Base-by-base conservation (phyloP, 805 yeast genomes). In the Zygotorulaspora danielsina region DNA sequence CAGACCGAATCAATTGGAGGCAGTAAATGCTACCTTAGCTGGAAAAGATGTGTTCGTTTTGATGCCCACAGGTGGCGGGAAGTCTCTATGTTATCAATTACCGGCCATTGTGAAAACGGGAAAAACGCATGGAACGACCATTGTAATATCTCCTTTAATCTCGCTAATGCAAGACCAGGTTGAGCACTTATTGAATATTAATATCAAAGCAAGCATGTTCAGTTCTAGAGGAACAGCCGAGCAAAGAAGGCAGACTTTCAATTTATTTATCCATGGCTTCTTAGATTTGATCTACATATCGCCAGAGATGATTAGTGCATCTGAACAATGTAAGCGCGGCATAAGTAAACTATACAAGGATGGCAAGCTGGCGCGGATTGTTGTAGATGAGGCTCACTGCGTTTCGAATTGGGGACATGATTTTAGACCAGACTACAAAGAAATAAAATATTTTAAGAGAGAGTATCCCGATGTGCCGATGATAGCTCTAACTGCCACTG, bases 21-120 rank as follows among this genome's bases (percentile, higher is more conserved):
- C 97, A 0, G 76, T 93, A 5, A 78, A 81, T 52, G 81, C 95
- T 1, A 81, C 85, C 20, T 55, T 81, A 20, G 59, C 73, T 4
- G 96, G 96, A 1, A 72, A 74, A 31, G 98, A 93, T 60, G 95
- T 85, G 0, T 87, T 93, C 65, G 97, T 93, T 2, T 69, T 93
- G 51, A 90, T 93, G 96, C 98, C 98, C 0, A 93, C 98, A 0
- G 98, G 98, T 26, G 98, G 98, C 36, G 98, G 98, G 36, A 93
- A 93, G 58, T 89, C 97, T 0, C 65, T 93, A 20, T 93, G 98
- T 59, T 93, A 89, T 62, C 98, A 93, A 62, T 69, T 93, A 25
- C 97, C 98, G 0, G 96, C 98, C 0, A 68, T 93, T 31, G 79
- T 90, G 1, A 69, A 71, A 29, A 70, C 81, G 2, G 96, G 96